Evolutionary conservation across 148 eudicot species (phyloP), one percentile per base, ranked within the genome.

Genomic region (Vaccinium vitisidaea): DNA sequence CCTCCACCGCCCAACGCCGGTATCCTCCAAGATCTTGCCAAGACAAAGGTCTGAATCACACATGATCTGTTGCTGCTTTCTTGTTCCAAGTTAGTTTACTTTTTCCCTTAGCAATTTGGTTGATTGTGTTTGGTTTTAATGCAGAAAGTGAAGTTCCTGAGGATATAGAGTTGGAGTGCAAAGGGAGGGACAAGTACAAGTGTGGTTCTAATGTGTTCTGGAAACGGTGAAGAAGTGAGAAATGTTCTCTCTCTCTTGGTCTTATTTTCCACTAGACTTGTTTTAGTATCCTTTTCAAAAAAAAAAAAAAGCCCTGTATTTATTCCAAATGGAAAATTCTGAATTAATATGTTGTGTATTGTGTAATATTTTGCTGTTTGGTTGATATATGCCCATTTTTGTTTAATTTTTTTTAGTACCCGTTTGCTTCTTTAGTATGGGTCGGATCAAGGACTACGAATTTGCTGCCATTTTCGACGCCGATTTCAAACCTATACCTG

Each of bases 141-240:
- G 91, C 99, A 97, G 99, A 97, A 95, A 95, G 98, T 95, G 86
- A 93, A 95, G 59, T 97, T 95, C 69, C 84, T 16, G 99, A 97
- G 0, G 99, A 97, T 85, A 16, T 97, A 52, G 95, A 84, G 48
- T 74, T 95, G 84, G 99, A 97, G 90, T 97, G 99, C 83, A 81
- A 95, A 94, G 99, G 98, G 85, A 97, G 92, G 90, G 99, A 97
- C 92, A 97, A 95, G 84, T 97, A 81, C 95, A 95, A 97, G 98
- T 97, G 99, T 58, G 99, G 99, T 85, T 97, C 99, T 43, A 97
- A 95, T 82, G 99, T 97, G 39, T 97, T 97, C 93, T 97, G 99
- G 98, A 97, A 96, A 89, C 93, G 99, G 98, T 91, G 97, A 94
- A 79, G 25, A 32, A 88, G 74, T 75, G 75, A 85, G 48, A 52